A percentile compares a stretch with the other conserved stretches of the same genome.
phyloP scores from a whole-genome alignment of 208 protist species.

The Leishmania lainsoni region DNA sequence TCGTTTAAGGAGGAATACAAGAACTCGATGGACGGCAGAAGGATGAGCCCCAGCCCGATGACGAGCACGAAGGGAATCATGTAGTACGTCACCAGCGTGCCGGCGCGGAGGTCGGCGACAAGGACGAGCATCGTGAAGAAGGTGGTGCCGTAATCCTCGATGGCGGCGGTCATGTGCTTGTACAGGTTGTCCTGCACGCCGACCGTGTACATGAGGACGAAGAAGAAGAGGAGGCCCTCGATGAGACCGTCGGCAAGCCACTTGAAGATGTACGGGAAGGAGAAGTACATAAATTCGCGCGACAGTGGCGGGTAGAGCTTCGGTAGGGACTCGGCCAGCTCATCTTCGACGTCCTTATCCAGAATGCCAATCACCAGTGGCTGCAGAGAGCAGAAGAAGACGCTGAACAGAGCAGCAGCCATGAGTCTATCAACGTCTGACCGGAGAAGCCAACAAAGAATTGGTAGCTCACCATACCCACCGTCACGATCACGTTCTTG shows the following conservation, averaged over 20 bases:
- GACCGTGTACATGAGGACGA: slow-evolving; percentile 51
- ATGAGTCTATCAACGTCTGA: slow-evolving; percentile 82
- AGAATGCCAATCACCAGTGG: slow-evolving; percentile 82
- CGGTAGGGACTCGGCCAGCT: slow-evolving; percentile 72
- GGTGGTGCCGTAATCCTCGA: slow-evolving; percentile 71
- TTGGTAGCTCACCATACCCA: slow-evolving; percentile 79
- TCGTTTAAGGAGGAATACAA: slow-evolving; percentile 52
- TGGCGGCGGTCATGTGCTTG: slow-evolving; percentile 29
- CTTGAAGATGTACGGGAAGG: slow-evolving; percentile 59
- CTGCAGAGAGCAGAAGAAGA: slow-evolving; percentile 80
- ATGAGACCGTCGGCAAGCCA: slow-evolving; percentile 65
- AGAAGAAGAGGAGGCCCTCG: slow-evolving; percentile 61
- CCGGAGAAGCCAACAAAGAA: slow-evolving; percentile 89
- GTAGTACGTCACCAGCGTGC: slow-evolving; percentile 48
- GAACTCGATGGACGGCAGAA: slow-evolving; percentile 43
- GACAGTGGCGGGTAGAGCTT: slow-evolving; percentile 66
- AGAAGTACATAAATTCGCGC: slow-evolving; percentile 79
- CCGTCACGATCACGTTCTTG: slow-evolving; percentile 93
- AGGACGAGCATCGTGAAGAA: slow-evolving; percentile 79
- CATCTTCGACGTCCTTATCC: slow-evolving; percentile 89
- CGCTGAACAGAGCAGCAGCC: slow-evolving; percentile 85
- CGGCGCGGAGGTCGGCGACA: slow-evolving; percentile 61
- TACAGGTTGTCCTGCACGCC: slow-evolving; percentile 58
- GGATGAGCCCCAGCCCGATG: slow-evolving; percentile 35
- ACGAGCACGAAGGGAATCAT: slow-evolving; percentile 45